A percentile compares a stretch with the other conserved stretches of the same genome.
phyloP scores from a whole-genome alignment of 768 basidiomycete species.

The Serendipita sp. region DNA sequence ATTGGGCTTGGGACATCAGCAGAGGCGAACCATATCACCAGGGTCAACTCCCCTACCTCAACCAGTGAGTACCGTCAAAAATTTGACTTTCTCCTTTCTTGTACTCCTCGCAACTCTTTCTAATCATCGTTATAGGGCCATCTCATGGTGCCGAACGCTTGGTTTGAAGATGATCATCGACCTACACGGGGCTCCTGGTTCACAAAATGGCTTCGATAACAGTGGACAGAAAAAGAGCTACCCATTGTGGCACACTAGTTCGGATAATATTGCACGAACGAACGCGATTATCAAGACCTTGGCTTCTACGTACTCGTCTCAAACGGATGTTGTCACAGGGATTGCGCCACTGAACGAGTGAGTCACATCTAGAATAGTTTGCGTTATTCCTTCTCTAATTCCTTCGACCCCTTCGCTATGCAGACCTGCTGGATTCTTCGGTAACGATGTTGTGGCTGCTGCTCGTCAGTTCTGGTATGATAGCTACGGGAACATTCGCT shows the following conservation, averaged over 20 bases:
- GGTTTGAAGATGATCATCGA: slow-evolving; percentile 74
- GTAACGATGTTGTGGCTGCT: slow-evolving; percentile 32
- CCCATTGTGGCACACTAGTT: slow-evolving; percentile 56
- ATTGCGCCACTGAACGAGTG: slow-evolving; percentile 75
- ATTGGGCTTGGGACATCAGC: slow-evolving; percentile 75
- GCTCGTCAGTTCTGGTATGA: slow-evolving; percentile 43
- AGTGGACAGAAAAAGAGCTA: slow-evolving; percentile 41
- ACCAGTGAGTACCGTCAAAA: not conserved
- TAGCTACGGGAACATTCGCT: slow-evolving; percentile 19
- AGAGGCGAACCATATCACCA: slow-evolving; percentile 54
- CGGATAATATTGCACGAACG: slow-evolving; percentile 51
- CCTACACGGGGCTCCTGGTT: slow-evolving; percentile 61
- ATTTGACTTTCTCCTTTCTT: slow-evolving; percentile 24
- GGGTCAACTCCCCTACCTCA: slow-evolving; percentile 15
- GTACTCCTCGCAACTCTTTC: slow-evolving; percentile 23
- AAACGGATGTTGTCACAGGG: slow-evolving; percentile 38
- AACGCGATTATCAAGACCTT: slow-evolving; percentile 40
- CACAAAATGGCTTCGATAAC: slow-evolving; percentile 68
- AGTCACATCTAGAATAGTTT: slow-evolving; percentile 8
- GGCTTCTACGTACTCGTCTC: slow-evolving; percentile 40
- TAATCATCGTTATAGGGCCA: slow-evolving; percentile 25
- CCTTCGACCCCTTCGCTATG: not conserved
- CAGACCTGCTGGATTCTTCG: slow-evolving; percentile 61
- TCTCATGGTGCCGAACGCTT: slow-evolving; percentile 46
- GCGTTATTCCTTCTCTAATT: not conserved